Evolutionary conservation across 441 rosid genomes (phyloP).

Genomic region (Daphne laureola): DNA sequence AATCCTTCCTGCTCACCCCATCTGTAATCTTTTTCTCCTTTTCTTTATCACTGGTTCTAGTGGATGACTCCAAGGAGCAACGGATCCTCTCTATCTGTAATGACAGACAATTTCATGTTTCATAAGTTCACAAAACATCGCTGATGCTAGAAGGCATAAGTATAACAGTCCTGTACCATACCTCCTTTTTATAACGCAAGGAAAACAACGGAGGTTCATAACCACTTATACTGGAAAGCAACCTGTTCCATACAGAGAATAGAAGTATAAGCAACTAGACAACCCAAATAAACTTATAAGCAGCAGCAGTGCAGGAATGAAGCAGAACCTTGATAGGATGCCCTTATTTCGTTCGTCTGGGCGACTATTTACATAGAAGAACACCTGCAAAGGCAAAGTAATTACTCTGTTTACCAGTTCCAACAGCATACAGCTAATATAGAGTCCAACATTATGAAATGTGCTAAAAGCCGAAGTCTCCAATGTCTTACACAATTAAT

Average conservation of each 20-base stretch:
- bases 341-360: slow-evolving; percentile 49
- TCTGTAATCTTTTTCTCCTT: slow-evolving; percentile 18
- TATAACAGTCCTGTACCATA: slow-evolving; percentile 19
- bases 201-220: slow-evolving; percentile 43
- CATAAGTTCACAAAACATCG: slow-evolving; percentile 14
- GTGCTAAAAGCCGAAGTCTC: neutral
- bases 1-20: slow-evolving; percentile 18
- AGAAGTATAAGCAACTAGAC: slow-evolving; percentile 10
- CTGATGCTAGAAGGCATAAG: slow-evolving; percentile 9
- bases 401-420: neutral
- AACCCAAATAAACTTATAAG: slow-evolving; percentile 2
- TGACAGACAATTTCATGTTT: slow-evolving; percentile 16
- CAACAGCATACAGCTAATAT: too few relatives aligned
- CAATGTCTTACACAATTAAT: slow-evolving; percentile 47
- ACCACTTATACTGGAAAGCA: slow-evolving; percentile 46
- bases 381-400: slow-evolving; percentile 49
- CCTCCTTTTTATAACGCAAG: slow-evolving; percentile 60
- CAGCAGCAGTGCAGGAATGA: slow-evolving; percentile 4
- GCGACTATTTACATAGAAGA: slow-evolving; percentile 39
- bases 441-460: too few relatives aligned
- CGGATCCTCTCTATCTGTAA: slow-evolving; percentile 55
- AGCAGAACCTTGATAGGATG: slow-evolving; percentile 46
- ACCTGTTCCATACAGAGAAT: slow-evolving; percentile 33
- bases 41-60: slow-evolving; percentile 24
- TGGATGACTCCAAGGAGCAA: slow-evolving; percentile 23